Conservation (phyloP, 768 basidiomycete species). For the Hortiboletus campestris region DNA sequence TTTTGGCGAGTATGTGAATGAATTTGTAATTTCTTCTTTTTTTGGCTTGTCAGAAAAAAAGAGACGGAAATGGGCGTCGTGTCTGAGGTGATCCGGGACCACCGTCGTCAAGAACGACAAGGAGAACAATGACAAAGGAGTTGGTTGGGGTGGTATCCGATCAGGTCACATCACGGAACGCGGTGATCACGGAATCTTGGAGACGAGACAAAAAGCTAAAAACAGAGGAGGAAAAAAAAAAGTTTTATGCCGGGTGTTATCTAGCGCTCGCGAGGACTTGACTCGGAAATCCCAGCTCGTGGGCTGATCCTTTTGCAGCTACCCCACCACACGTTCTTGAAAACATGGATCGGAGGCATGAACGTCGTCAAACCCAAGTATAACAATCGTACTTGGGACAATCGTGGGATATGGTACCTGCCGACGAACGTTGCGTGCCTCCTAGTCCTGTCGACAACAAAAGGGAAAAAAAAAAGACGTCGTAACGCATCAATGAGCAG, state of each 20-base stretch:
- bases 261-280: not conserved
- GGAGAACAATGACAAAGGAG: not conserved
- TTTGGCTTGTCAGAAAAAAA: not conserved
- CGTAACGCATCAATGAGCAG: not conserved
- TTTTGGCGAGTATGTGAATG: not conserved
- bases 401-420: not conserved
- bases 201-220: not conserved
- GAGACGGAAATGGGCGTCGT: not conserved
- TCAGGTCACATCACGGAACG: not conserved
- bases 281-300: not conserved
- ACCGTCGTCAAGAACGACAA: slow-evolving; percentile 1
- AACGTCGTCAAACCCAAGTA: not conserved
- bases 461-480: not conserved
- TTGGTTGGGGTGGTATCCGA: slow-evolving; percentile 7
- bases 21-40: not conserved
- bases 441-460: not conserved
- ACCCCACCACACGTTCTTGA: not conserved
- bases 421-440: not conserved
- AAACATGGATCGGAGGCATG: not conserved
- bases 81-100: not conserved
- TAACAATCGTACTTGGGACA: not conserved
- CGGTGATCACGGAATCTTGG: slow-evolving; percentile 4
- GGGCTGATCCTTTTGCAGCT: not conserved
- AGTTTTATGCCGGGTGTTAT: not conserved
- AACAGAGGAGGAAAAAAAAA: not conserved